Evolutionary conservation across 345 rosid species (phyloP).

Genomic region (Murraya paniculata): DNA sequence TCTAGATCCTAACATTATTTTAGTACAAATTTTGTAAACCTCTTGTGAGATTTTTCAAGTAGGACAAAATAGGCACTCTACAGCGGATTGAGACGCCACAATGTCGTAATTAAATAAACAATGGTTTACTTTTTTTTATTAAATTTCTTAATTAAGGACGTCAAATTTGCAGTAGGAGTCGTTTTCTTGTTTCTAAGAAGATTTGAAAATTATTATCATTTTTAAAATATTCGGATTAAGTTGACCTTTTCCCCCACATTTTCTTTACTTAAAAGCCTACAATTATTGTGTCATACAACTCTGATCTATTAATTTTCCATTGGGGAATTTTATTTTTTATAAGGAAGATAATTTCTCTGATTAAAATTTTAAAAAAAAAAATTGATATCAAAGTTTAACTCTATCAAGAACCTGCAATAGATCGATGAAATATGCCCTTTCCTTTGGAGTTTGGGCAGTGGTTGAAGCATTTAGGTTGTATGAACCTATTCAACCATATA

Average conservation of each 20-base stretch:
- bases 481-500: neutral
- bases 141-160: neutral
- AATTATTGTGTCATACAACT: neutral
- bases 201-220: neutral
- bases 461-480: neutral
- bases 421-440: too few relatives aligned
- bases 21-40: too few relatives aligned
- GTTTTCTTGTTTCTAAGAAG: neutral
- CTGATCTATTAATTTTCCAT: neutral
- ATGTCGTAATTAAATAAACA: neutral
- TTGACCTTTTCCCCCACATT: neutral
- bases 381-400: too few relatives aligned
- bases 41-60: too few relatives aligned
- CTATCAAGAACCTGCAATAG: too few relatives aligned
- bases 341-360: neutral
- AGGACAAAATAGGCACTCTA: too few relatives aligned
- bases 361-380: too few relatives aligned
- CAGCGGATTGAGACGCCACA: too few relatives aligned
- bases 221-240: neutral
- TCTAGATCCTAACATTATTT: too few relatives aligned
- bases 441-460: neutral
- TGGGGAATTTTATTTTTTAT: neutral
- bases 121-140: too few relatives aligned
- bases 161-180: neutral
- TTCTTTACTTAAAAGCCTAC: neutral